A percentile compares a stretch with the other conserved stretches of the same genome.
These are phyloP conservation scores for Trapa bicornis DNA, from an alignment of 345 rosid species.

Conservation along the genomic window DNA sequence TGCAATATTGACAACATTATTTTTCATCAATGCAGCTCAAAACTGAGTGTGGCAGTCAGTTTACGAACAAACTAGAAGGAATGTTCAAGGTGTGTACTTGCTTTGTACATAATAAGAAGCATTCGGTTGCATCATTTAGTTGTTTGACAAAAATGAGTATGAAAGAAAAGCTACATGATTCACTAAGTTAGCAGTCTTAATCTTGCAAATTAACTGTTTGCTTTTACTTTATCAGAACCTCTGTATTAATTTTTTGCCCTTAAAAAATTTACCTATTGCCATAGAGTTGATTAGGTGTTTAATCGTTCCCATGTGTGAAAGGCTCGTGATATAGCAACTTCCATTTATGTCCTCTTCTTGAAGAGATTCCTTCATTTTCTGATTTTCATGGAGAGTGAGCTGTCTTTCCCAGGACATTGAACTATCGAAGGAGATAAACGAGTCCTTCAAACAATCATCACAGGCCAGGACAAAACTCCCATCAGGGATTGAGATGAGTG, in stretches of 20 bases:
- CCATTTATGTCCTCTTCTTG: background rate
- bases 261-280: no score
- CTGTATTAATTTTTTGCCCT: background rate
- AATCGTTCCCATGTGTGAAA: no score
- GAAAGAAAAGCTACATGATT: no score
- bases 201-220: no score
- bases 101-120: constrained; percentile 1
- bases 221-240: background rate
- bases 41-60: constrained; percentile 97
- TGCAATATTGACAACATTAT: constrained; percentile 11
- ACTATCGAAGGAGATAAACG: constrained; percentile 90
- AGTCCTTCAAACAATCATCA: constrained; percentile 90
- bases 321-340: no score
- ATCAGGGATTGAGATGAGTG: constrained; percentile 96
- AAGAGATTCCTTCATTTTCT: background rate
- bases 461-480: constrained; percentile 96
- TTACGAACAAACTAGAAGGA: constrained; percentile 96
- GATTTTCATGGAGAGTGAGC: background rate
- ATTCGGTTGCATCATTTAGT: background rate
- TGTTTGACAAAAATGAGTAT: background rate
- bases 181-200: no score
- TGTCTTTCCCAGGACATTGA: constrained; percentile 66
- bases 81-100: constrained; percentile 77
- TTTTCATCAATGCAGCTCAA: constrained; percentile 55
- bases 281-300: no score